A percentile compares a stretch with the other conserved stretches of the same genome.
These are phyloP conservation scores for Pisolithus microcarpus DNA, from an alignment of 768 basidiomycete species.

Conservation along the genomic window DNA sequence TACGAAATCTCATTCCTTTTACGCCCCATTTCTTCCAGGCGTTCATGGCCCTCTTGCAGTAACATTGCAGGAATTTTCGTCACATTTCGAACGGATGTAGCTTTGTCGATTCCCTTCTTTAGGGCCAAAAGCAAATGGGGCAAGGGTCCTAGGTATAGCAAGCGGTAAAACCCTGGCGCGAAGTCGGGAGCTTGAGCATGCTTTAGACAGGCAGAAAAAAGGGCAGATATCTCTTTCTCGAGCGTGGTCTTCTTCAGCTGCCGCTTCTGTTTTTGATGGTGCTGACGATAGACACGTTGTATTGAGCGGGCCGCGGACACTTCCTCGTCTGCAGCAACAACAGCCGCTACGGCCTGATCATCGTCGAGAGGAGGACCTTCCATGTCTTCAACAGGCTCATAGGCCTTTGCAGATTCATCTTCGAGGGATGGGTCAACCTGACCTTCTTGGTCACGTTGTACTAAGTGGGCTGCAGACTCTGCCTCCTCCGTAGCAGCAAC, in stretches of 20 bases:
- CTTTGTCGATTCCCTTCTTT: slow-evolving; percentile 24
- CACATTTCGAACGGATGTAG: slow-evolving; percentile 23
- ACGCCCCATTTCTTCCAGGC: slow-evolving; percentile 28
- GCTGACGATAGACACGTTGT: slow-evolving; percentile 13
- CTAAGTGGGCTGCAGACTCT: not conserved
- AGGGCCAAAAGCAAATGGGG: slow-evolving; percentile 38
- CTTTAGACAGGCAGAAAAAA: slow-evolving; percentile 25
- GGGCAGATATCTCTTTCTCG: slow-evolving; percentile 13
- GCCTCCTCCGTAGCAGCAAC: slow-evolving; percentile 16
- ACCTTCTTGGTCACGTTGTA: no score
- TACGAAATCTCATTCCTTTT: slow-evolving; percentile 4
- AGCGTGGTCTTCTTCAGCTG: slow-evolving; percentile 11
- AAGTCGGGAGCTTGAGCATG: slow-evolving; percentile 23
- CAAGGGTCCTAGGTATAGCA: slow-evolving; percentile 31
- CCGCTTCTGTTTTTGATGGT: not conserved
- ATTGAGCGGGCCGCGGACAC: slow-evolving; percentile 17
- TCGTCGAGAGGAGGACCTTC: no score
- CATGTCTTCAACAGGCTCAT: no score
- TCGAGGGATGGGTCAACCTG: no score
- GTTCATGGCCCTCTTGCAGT: slow-evolving; percentile 23
- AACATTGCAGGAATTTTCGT: slow-evolving; percentile 23
- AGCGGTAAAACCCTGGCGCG: slow-evolving; percentile 26
- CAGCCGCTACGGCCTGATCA: no score
- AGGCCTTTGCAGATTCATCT: no score
- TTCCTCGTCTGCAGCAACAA: slow-evolving; percentile 17